These are phyloP conservation scores for Antrodiella citrinella DNA, from an alignment of 768 basidiomycete genomes.

Conservation along the genomic window DNA sequence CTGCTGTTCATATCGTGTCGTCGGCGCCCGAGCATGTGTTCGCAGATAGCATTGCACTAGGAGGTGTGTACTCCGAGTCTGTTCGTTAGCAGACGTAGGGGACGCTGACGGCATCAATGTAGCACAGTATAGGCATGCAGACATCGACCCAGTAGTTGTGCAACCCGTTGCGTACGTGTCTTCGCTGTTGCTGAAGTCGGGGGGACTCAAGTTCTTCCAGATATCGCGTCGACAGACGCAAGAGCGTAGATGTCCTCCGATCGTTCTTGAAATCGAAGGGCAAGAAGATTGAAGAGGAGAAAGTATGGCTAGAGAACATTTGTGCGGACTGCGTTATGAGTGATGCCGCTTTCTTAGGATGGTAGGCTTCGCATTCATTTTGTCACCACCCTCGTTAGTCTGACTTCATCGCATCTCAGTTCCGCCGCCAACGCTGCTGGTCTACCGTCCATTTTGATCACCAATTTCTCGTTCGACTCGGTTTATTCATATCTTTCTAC, in stretches of 20 bases:
- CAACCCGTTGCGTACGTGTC: slow-evolving; percentile 67
- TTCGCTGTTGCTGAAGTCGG: background rate
- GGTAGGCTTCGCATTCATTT: slow-evolving; percentile 33
- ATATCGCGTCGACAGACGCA: slow-evolving; percentile 65
- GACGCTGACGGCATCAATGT: background rate
- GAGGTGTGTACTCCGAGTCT: slow-evolving; percentile 20
- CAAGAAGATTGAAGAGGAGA: slow-evolving; percentile 43
- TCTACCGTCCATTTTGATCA: slow-evolving; percentile 65
- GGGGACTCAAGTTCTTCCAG: slow-evolving; percentile 24
- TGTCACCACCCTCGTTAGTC: background rate
- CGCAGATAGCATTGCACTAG: slow-evolving; percentile 49
- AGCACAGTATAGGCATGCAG: slow-evolving; percentile 59
- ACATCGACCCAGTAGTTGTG: slow-evolving; percentile 74
- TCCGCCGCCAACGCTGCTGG: slow-evolving; percentile 56
- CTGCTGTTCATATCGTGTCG: slow-evolving; percentile 57
- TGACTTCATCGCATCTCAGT: slow-evolving; percentile 29
- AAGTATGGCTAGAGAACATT: slow-evolving; percentile 45
- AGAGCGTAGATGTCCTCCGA: slow-evolving; percentile 56
- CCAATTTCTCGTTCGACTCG: slow-evolving; percentile 82
- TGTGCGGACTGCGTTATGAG: slow-evolving; percentile 56
- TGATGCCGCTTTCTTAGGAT: slow-evolving; percentile 73
- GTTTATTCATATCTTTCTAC: slow-evolving; percentile 73
- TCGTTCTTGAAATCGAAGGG: slow-evolving; percentile 52
- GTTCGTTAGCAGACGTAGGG: background rate
- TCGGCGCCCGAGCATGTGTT: slow-evolving; percentile 72